These are phyloP conservation scores for Powellomyces hirtus DNA, from an alignment of 192 early-diverging fungal species.

Conservation along the genomic window DNA sequence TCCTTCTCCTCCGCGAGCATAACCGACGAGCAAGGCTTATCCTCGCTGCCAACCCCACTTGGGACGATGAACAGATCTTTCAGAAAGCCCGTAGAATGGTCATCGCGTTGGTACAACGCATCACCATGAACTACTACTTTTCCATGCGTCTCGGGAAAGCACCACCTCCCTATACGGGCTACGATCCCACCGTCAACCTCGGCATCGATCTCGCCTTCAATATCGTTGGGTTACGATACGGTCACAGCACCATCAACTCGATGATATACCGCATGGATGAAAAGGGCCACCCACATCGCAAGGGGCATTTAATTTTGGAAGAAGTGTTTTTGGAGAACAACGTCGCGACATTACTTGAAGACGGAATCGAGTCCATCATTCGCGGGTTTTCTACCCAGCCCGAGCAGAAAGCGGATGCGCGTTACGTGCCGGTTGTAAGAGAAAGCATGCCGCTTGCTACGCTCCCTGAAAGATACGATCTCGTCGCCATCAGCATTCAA, in stretches of 20 bases:
- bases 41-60: slow-evolving; percentile 13
- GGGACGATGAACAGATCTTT: slow-evolving; percentile 32
- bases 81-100: slow-evolving; percentile 42
- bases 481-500: slow-evolving; percentile 31
- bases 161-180: slow-evolving; percentile 33
- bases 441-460: slow-evolving; percentile 20
- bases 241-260: slow-evolving; percentile 30
- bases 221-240: slow-evolving; percentile 41
- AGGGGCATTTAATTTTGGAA: slow-evolving; percentile 8
- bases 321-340: slow-evolving; percentile 2
- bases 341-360: slow-evolving; percentile 2
- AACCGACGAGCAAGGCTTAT: slow-evolving; percentile 38
- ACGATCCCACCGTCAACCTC: slow-evolving; percentile 33
- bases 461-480: slow-evolving; percentile 24
- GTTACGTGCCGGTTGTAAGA: slow-evolving; percentile 23
- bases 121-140: slow-evolving; percentile 37
- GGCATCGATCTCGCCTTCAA: slow-evolving; percentile 35
- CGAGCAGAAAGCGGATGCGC: slow-evolving; percentile 29
- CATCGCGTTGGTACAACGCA: slow-evolving; percentile 43
- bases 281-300: slow-evolving; percentile 16
- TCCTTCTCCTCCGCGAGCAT: slow-evolving; percentile 39
- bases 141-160: slow-evolving; percentile 33
- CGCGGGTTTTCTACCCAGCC: slow-evolving; percentile 29
- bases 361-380: slow-evolving; percentile 28
- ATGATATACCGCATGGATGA: slow-evolving; percentile 26